Conservation (phyloP, 1,284 basidiomycete species). For the Fistulina hepatica region DNA sequence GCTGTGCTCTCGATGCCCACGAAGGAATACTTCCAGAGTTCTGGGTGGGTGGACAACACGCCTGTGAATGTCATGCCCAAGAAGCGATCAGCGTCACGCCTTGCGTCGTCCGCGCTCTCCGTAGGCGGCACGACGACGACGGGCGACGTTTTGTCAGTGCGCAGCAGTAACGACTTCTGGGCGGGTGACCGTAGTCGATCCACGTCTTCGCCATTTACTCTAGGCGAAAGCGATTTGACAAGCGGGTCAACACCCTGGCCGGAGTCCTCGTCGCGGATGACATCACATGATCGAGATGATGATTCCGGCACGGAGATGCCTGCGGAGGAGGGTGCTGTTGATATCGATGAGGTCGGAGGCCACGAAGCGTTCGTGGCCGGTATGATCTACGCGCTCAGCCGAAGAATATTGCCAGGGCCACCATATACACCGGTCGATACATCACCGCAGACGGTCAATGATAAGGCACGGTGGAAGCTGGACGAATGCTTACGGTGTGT, state of each 20-base stretch:
- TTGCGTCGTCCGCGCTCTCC: constrained; percentile 10
- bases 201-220: constrained; percentile 29
- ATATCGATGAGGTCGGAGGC: constrained; percentile 59
- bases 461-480: constrained; percentile 50
- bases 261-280: constrained; percentile 16
- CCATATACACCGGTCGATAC: constrained; percentile 53
- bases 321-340: constrained; percentile 24
- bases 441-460: constrained; percentile 24
- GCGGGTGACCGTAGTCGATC: constrained; percentile 46
- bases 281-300: constrained; percentile 22
- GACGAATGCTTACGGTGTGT: constrained; percentile 65
- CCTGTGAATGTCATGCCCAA: too few relatives aligned
- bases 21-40: constrained; percentile 72
- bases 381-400: constrained; percentile 66
- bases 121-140: too few relatives aligned
- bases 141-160: constrained; percentile 43
- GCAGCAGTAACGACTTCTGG: constrained; percentile 67
- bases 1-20: constrained; percentile 74
- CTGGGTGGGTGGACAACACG: constrained; percentile 51
- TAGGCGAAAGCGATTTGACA: constrained; percentile 1
- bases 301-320: constrained; percentile 47
- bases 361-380: constrained; percentile 73
- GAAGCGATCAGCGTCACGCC: constrained; percentile 6
- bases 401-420: constrained; percentile 52
- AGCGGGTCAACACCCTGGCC: constrained; percentile 1